Evolutionary conservation across 306 rosid species (phyloP), one percentile per base, ranked within the genome.

Genomic region (Canavalia gladiata): DNA sequence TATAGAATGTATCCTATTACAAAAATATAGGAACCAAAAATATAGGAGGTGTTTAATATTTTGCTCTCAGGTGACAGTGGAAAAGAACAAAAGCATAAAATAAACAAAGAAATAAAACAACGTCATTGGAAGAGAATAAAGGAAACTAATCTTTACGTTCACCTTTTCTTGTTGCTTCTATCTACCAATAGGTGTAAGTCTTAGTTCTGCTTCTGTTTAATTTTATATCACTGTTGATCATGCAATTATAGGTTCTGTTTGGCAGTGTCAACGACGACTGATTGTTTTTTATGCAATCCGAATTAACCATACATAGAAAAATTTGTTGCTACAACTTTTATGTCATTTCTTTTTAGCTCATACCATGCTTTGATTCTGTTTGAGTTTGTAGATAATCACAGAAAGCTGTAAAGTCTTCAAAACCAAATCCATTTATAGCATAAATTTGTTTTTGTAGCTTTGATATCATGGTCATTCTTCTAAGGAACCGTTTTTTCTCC

Each of bases 61-160:
- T 72, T 34, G 7, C 71, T 69, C 78, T 3, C 47, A 42, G 25
- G 79, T 47, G 70, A 60, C 69, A 31, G 6, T 7, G 35, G 12
- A 74, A 69, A 70, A 47, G 59, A 58, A 49, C 58, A 70, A 33
- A 35, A 70, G 13, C 13, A 30, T 68, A 42, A 54, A 43, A 86
- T 68, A 42, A 54, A 43, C 83, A 64, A 9, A 63, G 55, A 54
- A 69, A 69, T 80, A 80, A 12, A 58, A 52, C 75, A 63, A 47
- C 72, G 81, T 66, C 71, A 60, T 12, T 77, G 62, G 84, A 55
- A 87, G 52, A 78, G 84, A 81, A 79, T 70, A 86, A 83, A 63
- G 70, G 73, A 43, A 64, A 80, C 18, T 67, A 25, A 77, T 83
- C 80, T 57, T 73, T 62, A 64, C 12, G 63, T 68, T 82, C 25